Evolutionary conservation across 2,329 filamentous ascomycete genomes (phyloP).

Genomic region (Talaromyces sp.): DNA sequence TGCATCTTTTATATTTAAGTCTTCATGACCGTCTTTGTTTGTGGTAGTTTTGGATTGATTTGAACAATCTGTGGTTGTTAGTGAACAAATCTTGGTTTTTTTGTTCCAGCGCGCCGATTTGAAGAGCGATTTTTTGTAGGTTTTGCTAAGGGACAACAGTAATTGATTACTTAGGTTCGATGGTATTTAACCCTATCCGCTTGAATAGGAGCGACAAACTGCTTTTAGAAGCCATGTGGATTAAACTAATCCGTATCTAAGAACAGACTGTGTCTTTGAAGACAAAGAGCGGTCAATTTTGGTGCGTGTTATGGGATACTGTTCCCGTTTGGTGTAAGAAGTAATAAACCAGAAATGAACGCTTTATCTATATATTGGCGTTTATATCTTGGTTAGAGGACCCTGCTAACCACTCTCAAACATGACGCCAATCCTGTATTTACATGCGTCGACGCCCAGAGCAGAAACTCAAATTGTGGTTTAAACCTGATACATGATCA

Average conservation of each 20-base stretch:
- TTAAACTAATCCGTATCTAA: neutral
- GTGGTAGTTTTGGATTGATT: neutral
- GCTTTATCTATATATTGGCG: neutral
- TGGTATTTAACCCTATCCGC: neutral
- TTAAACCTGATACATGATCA: constrained; percentile 42
- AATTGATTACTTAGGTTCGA: neutral
- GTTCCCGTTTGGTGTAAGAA: neutral
- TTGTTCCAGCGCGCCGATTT: neutral
- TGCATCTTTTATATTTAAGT: neutral
- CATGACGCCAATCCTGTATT: neutral
- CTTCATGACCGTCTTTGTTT: neutral
- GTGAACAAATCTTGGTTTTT: neutral
- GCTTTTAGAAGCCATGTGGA: neutral
- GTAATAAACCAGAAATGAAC: neutral
- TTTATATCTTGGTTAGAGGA: neutral
- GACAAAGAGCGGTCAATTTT: neutral
- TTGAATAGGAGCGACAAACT: neutral
- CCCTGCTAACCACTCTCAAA: neutral
- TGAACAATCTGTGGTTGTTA: neutral
- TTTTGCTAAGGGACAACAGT: neutral
- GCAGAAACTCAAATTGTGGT: neutral
- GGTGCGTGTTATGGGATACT: neutral
- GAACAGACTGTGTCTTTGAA: neutral
- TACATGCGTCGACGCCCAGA: neutral
- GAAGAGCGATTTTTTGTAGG: neutral